phyloP scores from a whole-genome alignment of 2,329 filamentous ascomycete species.

The Aspergillus sp. region DNA sequence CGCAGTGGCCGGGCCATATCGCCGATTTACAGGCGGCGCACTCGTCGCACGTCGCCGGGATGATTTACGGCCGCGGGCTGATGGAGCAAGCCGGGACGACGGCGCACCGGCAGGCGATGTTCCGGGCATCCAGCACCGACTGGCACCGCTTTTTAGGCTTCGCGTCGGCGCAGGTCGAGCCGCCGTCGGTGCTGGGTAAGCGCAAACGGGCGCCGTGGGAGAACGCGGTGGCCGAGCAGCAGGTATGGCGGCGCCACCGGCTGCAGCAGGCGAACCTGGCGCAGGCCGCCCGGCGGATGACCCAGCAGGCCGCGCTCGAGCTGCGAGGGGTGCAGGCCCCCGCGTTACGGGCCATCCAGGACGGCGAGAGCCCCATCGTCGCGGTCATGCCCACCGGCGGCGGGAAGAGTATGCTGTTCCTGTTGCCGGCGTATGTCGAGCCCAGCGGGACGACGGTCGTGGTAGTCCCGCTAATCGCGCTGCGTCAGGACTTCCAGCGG shows the following conservation, averaged over 20 bases:
- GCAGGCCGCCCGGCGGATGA: neutral
- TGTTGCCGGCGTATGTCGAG: neutral
- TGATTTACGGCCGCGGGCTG: neutral
- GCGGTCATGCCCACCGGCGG: neutral
- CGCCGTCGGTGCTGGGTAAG: neutral
- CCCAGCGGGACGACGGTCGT: neutral
- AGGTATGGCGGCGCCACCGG: neutral
- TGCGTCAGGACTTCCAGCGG: neutral
- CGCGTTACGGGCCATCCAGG: neutral
- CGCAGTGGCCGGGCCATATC: constrained; percentile 8
- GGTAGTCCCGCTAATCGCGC: neutral
- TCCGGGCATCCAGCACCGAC: neutral
- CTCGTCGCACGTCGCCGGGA: neutral
- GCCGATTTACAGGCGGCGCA: constrained; percentile 4
- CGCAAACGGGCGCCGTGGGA: neutral
- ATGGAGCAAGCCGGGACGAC: neutral
- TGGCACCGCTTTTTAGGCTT: neutral
- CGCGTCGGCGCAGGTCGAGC: neutral
- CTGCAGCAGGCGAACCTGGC: neutral
- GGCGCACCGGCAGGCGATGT: neutral
- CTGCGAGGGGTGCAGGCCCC: neutral
- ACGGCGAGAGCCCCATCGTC: neutral
- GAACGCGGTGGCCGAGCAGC: neutral
- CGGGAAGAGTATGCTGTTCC: neutral
- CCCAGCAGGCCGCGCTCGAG: neutral